These are phyloP conservation scores for Cyberlindnera mississippiensis DNA, from an alignment of 805 yeast species.

Conservation along the genomic window DNA sequence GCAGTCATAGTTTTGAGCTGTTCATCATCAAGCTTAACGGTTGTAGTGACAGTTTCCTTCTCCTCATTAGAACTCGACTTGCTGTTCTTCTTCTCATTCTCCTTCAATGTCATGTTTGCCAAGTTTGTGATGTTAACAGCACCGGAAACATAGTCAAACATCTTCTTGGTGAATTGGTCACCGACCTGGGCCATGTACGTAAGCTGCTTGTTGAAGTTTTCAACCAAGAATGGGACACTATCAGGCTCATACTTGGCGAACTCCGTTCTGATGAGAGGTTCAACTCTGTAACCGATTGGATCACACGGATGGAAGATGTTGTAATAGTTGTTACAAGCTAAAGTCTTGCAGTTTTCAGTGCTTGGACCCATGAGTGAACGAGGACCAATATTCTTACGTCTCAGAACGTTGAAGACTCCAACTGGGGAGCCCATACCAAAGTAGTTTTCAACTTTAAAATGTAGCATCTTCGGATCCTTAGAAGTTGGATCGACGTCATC, in stretches of 20 bases:
- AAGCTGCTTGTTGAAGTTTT: conserved; percentile 35
- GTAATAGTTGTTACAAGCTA: conserved; percentile 64
- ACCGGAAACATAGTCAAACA: conserved; percentile 14
- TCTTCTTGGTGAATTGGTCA: conserved; percentile 13
- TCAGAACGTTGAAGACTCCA: conserved; percentile 78
- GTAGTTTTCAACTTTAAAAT: conserved; percentile 68
- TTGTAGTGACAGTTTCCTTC: conserved; percentile 17
- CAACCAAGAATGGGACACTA: conserved; percentile 48
- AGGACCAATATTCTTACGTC: conserved; percentile 54
- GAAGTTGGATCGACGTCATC: conserved; percentile 18
- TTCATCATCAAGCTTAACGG: conserved; percentile 26
- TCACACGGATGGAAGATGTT: conserved; percentile 89
- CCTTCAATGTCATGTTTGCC: conserved; percentile 4
- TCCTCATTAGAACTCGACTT: conserved; percentile 9
- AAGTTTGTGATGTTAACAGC: conserved; percentile 12
- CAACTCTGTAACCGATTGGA: conserved; percentile 86
- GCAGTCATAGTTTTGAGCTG: conserved; percentile 36
- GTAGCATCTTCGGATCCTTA: conserved; percentile 40
- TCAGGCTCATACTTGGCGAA: conserved; percentile 51
- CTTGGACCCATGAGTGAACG: conserved; percentile 23
- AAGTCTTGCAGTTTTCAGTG: conserved; percentile 28
- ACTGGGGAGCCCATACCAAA: conserved; percentile 89
- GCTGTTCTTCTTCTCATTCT: conserved; percentile 9
- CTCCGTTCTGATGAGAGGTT: conserved; percentile 63
- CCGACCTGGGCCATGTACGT: conserved; percentile 38